Percentiles rank a stretch among this genome's conserved stretches.
These are phyloP conservation scores for Zygoascus flipseniorum DNA, from an alignment of 805 yeast genomes.

Conservation along the genomic window DNA sequence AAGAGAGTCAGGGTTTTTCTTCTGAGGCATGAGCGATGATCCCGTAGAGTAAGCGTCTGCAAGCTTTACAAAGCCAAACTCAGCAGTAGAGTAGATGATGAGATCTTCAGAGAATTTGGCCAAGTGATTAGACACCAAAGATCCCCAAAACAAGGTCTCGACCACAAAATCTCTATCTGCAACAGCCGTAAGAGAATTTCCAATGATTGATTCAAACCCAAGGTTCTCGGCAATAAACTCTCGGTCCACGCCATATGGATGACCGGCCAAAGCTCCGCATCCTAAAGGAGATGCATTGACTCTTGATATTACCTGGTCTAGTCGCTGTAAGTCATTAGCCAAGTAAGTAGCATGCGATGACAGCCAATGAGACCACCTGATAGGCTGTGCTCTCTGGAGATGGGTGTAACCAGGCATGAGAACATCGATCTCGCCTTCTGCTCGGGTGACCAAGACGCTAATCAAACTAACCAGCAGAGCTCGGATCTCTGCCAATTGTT, in stretches of 20 bases:
- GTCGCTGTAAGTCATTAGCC: constrained; percentile 80
- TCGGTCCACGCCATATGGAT: constrained; percentile 97
- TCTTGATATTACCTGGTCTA: constrained; percentile 70
- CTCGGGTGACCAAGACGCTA: constrained; percentile 61
- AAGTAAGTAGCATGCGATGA: constrained; percentile 91
- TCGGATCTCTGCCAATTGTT: constrained; percentile 51
- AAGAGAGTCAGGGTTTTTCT: constrained; percentile 94
- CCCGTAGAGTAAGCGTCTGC: constrained; percentile 99
- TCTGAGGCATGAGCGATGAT: constrained; percentile 97
- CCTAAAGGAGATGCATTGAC: constrained; percentile 89
- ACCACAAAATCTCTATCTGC: constrained; percentile 96
- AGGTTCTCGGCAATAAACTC: constrained; percentile 74
- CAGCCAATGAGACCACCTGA: constrained; percentile 98
- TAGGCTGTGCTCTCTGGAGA: constrained; percentile 98
- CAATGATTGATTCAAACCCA: constrained; percentile 80
- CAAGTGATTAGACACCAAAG: constrained; percentile 90
- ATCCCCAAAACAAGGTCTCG: constrained; percentile 92
- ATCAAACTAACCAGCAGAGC: constrained; percentile 54
- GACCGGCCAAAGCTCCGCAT: constrained; percentile 97
- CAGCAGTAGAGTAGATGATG: constrained; percentile 93
- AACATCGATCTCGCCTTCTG: constrained; percentile 76
- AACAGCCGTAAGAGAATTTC: constrained; percentile 94
- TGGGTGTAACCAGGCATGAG: constrained; percentile 99
- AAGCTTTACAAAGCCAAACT: constrained; percentile 85
- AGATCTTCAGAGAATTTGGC: constrained; percentile 92